These are phyloP conservation scores for Schizophyllum amplum DNA, from an alignment of 1,284 basidiomycete genomes.

Conservation along the genomic window DNA sequence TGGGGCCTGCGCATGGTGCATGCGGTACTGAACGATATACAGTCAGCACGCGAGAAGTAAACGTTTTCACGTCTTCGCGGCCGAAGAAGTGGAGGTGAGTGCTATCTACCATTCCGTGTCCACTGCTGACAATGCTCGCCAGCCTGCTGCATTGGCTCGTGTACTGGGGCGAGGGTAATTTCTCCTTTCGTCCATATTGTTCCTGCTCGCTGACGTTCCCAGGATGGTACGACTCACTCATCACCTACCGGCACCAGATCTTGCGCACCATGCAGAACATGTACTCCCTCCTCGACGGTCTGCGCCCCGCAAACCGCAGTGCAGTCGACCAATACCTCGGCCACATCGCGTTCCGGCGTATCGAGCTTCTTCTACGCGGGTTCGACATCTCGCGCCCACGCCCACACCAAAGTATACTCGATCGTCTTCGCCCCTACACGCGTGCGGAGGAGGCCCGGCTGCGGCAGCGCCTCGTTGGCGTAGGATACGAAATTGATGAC, in stretches of 20 bases:
- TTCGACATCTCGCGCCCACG: slow-evolving; percentile 10
- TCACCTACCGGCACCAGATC: slow-evolving; percentile 10
- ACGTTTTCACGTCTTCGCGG: slow-evolving; percentile 24
- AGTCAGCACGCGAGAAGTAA: slow-evolving; percentile 31
- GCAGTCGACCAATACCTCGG: slow-evolving; percentile 28
- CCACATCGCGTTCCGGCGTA: slow-evolving; percentile 23
- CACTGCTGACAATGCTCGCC: neutral
- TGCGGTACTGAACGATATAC: neutral
- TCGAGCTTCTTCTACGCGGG: slow-evolving; percentile 29
- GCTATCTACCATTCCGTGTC: neutral
- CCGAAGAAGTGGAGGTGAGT: slow-evolving; percentile 22
- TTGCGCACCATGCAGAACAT: slow-evolving; percentile 12
- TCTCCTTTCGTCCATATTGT: neutral
- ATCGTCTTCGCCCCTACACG: neutral
- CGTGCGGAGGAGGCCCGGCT: slow-evolving; percentile 12
- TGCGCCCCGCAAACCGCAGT: slow-evolving; percentile 23
- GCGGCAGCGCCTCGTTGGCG: slow-evolving; percentile 13
- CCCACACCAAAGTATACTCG: neutral
- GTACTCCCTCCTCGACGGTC: slow-evolving; percentile 13
- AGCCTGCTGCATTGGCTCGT: slow-evolving; percentile 33
- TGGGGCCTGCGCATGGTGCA: neutral
- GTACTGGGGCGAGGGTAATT: slow-evolving; percentile 25
- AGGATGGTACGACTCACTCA: slow-evolving; percentile 22
- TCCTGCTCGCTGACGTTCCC: slow-evolving; percentile 4
- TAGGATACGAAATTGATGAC: slow-evolving; percentile 20